Evolutionary conservation across 2,329 filamentous ascomycete species (phyloP), one percentile per base, ranked within the genome.

Genomic region (Fusarium haematococcum): DNA sequence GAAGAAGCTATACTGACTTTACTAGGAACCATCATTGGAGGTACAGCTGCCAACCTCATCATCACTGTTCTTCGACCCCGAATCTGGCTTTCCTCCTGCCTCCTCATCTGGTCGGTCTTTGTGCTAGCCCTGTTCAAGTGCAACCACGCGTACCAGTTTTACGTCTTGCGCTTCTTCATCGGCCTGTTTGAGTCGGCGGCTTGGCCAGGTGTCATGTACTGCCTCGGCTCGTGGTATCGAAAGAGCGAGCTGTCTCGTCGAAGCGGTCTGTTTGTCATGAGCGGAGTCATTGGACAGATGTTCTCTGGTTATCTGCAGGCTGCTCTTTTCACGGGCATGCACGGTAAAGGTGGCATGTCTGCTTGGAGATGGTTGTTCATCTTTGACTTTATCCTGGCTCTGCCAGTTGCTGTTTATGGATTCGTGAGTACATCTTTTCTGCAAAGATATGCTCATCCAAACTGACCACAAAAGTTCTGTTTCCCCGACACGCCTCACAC

Each of bases 151-250:
- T 58, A 75, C 7, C 79, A 85, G 25, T 82, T 86, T 33, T 87
- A 86, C 23, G 85, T 85, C 3, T 81, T 91, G 0, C 85, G 90
- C 8, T 87, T 90, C 66, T 83, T 89, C 50, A 84, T 90, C 33
- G 89, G 89, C 54, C 77, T 89, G 0, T 85, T 89, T 45, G 89
- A 90, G 77, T 86, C 85, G 9, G 86, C 87, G 0, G 89, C 89
- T 56, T 88, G 86, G 54, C 88, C 89, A 0, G 89, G 88, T 30
- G 85, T 90, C 50, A 81, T 89, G 54, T 85, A 87, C 54, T 84
- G 88, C 25, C 83, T 91, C 8, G 89, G 87, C 0, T 89, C 85
- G 1, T 91, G 89, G 89, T 91, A 91, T 76, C 87, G 88, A 69
- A 87, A 85, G 58, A 85, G 86, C 14, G 90, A 91, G 74, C 85